These are phyloP conservation scores for Leptographium wingfieldii DNA, from an alignment of 2,329 filamentous ascomycete genomes.

Conservation along the genomic window DNA sequence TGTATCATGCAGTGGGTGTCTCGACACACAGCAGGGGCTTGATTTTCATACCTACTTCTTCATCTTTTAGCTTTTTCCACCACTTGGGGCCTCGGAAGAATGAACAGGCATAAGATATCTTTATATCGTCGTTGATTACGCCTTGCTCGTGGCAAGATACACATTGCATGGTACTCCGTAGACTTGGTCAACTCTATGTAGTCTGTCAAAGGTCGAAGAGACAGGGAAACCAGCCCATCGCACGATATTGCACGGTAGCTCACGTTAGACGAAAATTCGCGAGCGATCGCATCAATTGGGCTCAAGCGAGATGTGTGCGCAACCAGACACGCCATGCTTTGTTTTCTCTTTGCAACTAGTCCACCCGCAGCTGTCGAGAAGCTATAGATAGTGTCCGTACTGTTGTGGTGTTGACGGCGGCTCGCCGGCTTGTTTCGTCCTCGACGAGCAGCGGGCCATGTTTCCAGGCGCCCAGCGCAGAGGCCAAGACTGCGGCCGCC, in stretches of 20 bases:
- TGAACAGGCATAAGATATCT: not conserved
- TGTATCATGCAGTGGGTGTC: not conserved
- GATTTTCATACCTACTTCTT: too few species aligned
- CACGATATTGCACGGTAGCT: not conserved
- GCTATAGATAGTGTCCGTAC: not conserved
- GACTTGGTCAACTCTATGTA: not conserved
- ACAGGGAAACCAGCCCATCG: not conserved
- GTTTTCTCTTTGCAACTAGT: not conserved
- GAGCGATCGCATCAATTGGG: not conserved
- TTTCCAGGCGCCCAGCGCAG: not conserved
- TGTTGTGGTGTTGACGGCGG: not conserved
- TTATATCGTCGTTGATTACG: too few species aligned
- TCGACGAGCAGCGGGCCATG: not conserved
- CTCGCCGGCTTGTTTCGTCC: not conserved
- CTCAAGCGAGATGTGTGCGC: not conserved
- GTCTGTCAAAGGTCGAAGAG: not conserved
- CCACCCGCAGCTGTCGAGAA: not conserved
- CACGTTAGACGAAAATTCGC: not conserved
- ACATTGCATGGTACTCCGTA: too few species aligned
- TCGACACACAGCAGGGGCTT: not conserved
- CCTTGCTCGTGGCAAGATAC: too few species aligned
- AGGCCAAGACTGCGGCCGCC: not conserved
- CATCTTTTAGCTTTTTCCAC: too few species aligned
- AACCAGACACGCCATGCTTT: not conserved
- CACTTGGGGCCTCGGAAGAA: not conserved